Evolutionary conservation across 345 rosid genomes (phyloP).

Genomic region (Camelina neglecta): DNA sequence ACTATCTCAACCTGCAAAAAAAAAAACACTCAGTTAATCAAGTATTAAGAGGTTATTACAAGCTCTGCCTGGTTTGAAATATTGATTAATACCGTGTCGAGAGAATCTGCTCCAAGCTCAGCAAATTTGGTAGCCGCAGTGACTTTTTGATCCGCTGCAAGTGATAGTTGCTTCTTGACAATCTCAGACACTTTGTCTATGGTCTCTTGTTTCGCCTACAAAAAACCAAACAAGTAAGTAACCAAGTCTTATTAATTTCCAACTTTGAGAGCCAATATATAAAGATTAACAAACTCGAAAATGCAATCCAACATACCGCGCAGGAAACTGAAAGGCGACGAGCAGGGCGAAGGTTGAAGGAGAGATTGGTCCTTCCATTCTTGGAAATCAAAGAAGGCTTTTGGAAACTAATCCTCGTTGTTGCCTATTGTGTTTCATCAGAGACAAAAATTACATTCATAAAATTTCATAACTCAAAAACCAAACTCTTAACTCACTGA

Average conservation of each 20-base stretch:
- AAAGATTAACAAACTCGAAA: background rate
- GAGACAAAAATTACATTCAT: background rate
- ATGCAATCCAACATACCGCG: constrained; percentile 51
- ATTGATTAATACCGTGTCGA: constrained; percentile 55
- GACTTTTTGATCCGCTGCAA: constrained; percentile 45
- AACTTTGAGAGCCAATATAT: background rate
- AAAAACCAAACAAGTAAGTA: background rate
- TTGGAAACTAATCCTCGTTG: constrained; percentile 43
- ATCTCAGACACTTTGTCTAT: constrained; percentile 62
- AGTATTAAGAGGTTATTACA: background rate
- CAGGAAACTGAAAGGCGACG: constrained; percentile 60
- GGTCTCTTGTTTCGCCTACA: constrained; percentile 69
- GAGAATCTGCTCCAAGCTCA: constrained; percentile 82
- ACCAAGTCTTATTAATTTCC: background rate
- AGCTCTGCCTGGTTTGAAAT: too few relatives aligned
- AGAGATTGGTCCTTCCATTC: constrained; percentile 49
- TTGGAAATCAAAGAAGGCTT: constrained; percentile 42
- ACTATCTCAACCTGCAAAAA: constrained; percentile 72
- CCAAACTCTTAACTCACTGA: constrained; percentile 3
- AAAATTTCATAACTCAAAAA: background rate
- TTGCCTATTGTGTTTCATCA: constrained; percentile 45
- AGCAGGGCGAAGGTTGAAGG: constrained; percentile 48
- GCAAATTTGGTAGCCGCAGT: constrained; percentile 59
- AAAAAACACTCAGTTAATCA: background rate
- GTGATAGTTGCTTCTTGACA: constrained; percentile 70